These are phyloP conservation scores for Blastobotrys elegans DNA, from an alignment of 1,139 yeast species.

Conservation along the genomic window DNA sequence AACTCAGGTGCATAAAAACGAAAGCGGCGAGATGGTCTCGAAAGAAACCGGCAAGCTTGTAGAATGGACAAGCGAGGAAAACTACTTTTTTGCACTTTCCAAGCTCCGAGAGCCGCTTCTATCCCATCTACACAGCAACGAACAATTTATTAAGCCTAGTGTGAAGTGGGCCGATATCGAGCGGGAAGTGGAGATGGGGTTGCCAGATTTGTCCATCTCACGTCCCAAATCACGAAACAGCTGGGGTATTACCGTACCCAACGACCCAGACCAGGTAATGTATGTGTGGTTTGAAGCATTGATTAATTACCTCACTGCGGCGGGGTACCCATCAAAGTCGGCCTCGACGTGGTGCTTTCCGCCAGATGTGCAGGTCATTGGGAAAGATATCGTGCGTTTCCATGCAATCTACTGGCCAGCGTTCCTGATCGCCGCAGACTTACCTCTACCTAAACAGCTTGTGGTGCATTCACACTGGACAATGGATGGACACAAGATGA, in stretches of 20 bases:
- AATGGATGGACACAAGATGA: constrained; percentile 85
- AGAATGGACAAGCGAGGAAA: constrained; percentile 67
- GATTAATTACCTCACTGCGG: constrained; percentile 72
- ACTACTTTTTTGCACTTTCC: constrained; percentile 78
- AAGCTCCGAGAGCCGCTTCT: constrained; percentile 53
- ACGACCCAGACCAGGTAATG: constrained; percentile 68
- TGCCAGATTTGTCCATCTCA: constrained; percentile 75
- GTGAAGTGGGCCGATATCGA: constrained; percentile 53
- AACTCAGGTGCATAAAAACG: constrained; percentile 58
- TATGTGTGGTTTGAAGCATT: constrained; percentile 98
- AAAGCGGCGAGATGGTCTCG: constrained; percentile 47
- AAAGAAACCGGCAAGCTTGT: constrained; percentile 77
- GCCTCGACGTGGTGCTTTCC: constrained; percentile 42
- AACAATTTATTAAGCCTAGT: constrained; percentile 58
- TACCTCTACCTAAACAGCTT: constrained; percentile 65
- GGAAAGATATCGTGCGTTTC: constrained; percentile 82
- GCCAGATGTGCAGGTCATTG: constrained; percentile 72
- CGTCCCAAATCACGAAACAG: constrained; percentile 69
- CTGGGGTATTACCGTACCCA: constrained; percentile 93
- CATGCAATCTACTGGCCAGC: constrained; percentile 97
- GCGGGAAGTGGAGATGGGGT: constrained; percentile 46
- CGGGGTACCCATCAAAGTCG: constrained; percentile 49
- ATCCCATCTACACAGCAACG: constrained; percentile 42
- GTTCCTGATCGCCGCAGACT: constrained; percentile 74
- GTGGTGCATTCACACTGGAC: constrained; percentile 96